Evolutionary conservation across 176 grass and related monocot genomes (phyloP).

Genomic region (Luzula sylvatica): DNA sequence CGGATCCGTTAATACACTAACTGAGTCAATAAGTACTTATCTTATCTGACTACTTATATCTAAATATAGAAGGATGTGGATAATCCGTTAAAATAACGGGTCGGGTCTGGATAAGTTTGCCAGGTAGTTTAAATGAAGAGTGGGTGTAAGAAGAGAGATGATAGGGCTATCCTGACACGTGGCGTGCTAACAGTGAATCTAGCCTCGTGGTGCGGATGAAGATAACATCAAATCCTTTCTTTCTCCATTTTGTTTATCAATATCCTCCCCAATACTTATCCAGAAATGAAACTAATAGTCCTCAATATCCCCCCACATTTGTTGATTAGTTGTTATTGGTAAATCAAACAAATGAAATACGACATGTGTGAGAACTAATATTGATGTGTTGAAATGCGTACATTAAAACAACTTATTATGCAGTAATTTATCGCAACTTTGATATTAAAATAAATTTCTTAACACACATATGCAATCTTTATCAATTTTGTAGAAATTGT

Average conservation of each 20-base stretch:
- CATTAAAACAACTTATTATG: too few relatives aligned
- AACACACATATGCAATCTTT: too few relatives aligned
- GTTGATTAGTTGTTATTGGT: too few relatives aligned
- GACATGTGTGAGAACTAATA: too few relatives aligned
- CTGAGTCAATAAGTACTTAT: neutral
- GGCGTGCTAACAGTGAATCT: slow-evolving; percentile 3
- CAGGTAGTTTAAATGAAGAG: slow-evolving; percentile 1
- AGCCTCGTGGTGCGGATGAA: slow-evolving; percentile 26
- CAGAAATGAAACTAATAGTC: too few relatives aligned
- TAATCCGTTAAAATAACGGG: neutral
- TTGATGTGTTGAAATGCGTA: too few relatives aligned
- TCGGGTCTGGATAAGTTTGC: slow-evolving; percentile 13
- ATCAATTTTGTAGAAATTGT: too few relatives aligned
- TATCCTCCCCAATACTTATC: slow-evolving; percentile 4
- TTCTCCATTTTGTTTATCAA: neutral
- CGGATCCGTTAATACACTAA: neutral
- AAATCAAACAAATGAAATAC: too few relatives aligned
- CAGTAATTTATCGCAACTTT: too few relatives aligned
- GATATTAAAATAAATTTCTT: too few relatives aligned
- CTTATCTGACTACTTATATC: too few relatives aligned
- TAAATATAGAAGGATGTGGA: neutral
- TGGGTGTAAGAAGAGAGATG: slow-evolving; percentile 1
- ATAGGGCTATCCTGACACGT: slow-evolving; percentile 39
- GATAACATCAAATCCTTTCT: slow-evolving; percentile 7
- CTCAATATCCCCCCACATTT: too few relatives aligned